Percentiles rank a stretch among this genome's conserved stretches.
Conservation (phyloP, 192 early-diverging fungal species). For the Coemansia sp. region DNA sequence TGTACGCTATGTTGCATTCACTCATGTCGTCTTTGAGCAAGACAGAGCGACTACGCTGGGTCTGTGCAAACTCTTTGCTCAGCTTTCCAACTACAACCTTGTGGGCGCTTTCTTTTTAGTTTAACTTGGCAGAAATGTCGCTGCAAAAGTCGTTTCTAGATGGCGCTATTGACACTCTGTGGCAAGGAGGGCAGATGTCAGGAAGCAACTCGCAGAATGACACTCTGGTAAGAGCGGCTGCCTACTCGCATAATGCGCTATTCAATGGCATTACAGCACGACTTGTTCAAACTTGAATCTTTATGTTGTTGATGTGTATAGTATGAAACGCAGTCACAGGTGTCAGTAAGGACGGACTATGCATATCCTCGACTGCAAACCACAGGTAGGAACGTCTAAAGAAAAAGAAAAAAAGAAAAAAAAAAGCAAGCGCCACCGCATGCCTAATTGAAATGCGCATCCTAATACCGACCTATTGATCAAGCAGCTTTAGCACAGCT, state of each 20-base stretch:
- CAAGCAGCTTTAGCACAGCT: neutral
- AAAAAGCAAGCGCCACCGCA: neutral
- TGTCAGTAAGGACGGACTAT: slow-evolving; percentile 15
- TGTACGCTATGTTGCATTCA: neutral
- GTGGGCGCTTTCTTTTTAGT: neutral
- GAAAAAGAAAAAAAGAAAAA: neutral
- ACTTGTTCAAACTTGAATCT: neutral
- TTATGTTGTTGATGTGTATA: neutral
- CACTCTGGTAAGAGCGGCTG: slow-evolving; percentile 20
- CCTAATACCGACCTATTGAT: neutral
- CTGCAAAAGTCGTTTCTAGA: slow-evolving; percentile 46
- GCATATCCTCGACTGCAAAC: neutral
- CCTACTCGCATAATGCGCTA: no score
- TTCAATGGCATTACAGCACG: neutral
- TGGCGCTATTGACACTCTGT: slow-evolving; percentile 14
- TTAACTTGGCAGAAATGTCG: slow-evolving; percentile 13
- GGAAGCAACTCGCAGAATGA: slow-evolving; percentile 40
- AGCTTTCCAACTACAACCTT: no score
- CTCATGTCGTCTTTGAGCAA: neutral
- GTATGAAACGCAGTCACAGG: slow-evolving; percentile 35
- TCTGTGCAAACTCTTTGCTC: neutral
- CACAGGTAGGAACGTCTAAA: slow-evolving; percentile 15
- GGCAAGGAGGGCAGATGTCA: slow-evolving; percentile 24
- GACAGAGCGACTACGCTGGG: neutral
- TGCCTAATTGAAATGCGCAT: neutral